Conservation (phyloP, 2,329 filamentous ascomycete species). For the Fusarium mundagurra region DNA sequence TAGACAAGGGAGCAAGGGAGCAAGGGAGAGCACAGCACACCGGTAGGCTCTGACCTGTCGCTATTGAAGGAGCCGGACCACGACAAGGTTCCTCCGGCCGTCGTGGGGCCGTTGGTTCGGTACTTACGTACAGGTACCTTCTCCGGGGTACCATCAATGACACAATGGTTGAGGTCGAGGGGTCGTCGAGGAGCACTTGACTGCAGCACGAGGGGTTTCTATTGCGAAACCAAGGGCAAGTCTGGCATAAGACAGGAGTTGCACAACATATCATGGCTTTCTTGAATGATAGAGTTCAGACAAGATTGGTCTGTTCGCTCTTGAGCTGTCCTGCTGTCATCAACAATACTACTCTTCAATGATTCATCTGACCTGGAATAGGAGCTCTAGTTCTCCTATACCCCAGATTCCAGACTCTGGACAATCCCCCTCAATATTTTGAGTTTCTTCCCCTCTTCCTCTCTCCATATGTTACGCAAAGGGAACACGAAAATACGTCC, state of each 20-base stretch:
- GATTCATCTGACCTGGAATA: not conserved
- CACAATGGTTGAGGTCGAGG: slow-evolving; percentile 32
- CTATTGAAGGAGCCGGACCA: slow-evolving; percentile 10
- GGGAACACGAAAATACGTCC: not conserved
- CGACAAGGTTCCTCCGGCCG: slow-evolving; percentile 32
- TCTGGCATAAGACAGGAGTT: slow-evolving; percentile 26
- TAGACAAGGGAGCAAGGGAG: slow-evolving; percentile 5
- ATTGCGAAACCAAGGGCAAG: slow-evolving; percentile 17
- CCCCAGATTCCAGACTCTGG: slow-evolving; percentile 26
- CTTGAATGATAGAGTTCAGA: slow-evolving; percentile 13
- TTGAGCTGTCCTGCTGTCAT: not conserved
- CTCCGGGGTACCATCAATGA: slow-evolving; percentile 39
- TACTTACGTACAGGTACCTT: slow-evolving; percentile 40
- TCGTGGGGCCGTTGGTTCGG: slow-evolving; percentile 39
- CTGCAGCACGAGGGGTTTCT: slow-evolving; percentile 28
- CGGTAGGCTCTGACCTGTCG: slow-evolving; percentile 13
- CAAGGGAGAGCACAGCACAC: slow-evolving; percentile 18
- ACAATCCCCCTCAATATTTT: slow-evolving; percentile 3
- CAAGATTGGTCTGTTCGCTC: slow-evolving; percentile 15
- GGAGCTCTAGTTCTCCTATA: slow-evolving; percentile 19
- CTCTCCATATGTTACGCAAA: slow-evolving; percentile 2
- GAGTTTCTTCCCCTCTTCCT: not conserved
- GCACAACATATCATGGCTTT: slow-evolving; percentile 28
- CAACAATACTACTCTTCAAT: not conserved
- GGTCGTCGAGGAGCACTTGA: slow-evolving; percentile 25